phyloP scores from a whole-genome alignment of 164 flowering plant species.

The Kalanchoe fedtschenkoi region DNA sequence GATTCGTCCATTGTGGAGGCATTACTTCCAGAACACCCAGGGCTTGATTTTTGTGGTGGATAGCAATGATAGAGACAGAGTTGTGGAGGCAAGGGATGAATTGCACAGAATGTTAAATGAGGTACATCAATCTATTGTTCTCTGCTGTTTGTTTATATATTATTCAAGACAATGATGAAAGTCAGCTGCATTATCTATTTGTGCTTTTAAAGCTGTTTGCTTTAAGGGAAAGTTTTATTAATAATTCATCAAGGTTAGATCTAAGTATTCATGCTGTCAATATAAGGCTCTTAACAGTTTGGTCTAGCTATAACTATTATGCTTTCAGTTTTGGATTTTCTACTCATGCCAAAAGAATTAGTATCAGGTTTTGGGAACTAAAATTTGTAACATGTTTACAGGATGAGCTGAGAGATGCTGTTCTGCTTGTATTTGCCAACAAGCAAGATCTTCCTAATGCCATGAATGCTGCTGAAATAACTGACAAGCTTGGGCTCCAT shows the following conservation, averaged over 20 bases:
- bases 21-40: constrained; percentile 94
- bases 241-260: no score
- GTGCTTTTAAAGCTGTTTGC: no score
- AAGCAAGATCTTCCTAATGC: neutral
- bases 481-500: neutral
- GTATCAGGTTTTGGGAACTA: neutral
- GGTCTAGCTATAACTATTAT: no score
- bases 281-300: no score
- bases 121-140: neutral
- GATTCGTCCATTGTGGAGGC: constrained; percentile 99
- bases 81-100: constrained; percentile 94
- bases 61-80: constrained; percentile 89
- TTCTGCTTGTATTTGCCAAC: neutral
- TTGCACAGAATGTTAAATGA: constrained; percentile 48
- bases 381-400: neutral
- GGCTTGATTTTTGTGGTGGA: constrained; percentile 94
- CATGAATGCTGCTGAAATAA: neutral
- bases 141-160: neutral
- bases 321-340: no score
- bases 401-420: neutral
- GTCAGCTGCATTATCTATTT: no score
- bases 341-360: no score
- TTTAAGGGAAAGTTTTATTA: no score
- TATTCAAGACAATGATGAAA: neutral
- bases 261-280: no score